phyloP scores from a whole-genome alignment of 148 eudicot species.

The Chenopodium formosanum region DNA sequence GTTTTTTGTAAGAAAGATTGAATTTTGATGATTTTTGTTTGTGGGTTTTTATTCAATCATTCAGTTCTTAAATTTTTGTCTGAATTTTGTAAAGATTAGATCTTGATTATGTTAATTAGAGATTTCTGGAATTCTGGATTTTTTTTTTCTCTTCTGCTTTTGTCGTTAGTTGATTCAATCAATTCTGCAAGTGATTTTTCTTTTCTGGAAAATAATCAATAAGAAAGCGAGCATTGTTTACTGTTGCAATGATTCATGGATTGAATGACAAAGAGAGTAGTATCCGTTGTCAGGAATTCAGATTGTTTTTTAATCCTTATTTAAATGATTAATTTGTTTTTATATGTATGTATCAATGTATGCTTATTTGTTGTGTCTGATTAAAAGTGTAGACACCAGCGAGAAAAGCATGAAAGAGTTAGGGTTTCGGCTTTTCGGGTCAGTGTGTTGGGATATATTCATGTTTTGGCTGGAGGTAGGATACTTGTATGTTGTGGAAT shows the following conservation, averaged over 20 bases:
- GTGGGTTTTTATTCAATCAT: not conserved
- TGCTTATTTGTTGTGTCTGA: not conserved
- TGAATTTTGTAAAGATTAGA: slow-evolving; percentile 13
- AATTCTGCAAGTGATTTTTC: not conserved
- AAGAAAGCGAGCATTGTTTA: not conserved
- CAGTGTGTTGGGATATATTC: not conserved
- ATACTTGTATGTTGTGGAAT: not conserved
- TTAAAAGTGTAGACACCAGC: not conserved
- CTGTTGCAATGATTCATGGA: not conserved
- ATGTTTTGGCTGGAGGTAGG: not conserved
- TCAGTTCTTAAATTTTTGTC: not conserved
- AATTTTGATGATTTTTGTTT: not conserved
- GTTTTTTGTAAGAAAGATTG: not conserved
- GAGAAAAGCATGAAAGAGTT: not conserved
- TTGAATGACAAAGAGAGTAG: slow-evolving; percentile 10
- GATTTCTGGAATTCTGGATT: not conserved
- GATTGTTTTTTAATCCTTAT: not conserved
- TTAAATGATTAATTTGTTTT: not conserved
- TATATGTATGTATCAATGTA: too few relatives aligned
- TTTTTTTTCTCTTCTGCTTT: not conserved
- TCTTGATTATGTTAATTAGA: slow-evolving; percentile 14
- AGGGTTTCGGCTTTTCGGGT: not conserved
- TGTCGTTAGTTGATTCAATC: not conserved
- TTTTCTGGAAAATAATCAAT: not conserved
- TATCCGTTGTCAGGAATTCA: not conserved